Base-by-base conservation (phyloP, 2,329 filamentous ascomycete species). In the Diaporthe caulivora region DNA sequence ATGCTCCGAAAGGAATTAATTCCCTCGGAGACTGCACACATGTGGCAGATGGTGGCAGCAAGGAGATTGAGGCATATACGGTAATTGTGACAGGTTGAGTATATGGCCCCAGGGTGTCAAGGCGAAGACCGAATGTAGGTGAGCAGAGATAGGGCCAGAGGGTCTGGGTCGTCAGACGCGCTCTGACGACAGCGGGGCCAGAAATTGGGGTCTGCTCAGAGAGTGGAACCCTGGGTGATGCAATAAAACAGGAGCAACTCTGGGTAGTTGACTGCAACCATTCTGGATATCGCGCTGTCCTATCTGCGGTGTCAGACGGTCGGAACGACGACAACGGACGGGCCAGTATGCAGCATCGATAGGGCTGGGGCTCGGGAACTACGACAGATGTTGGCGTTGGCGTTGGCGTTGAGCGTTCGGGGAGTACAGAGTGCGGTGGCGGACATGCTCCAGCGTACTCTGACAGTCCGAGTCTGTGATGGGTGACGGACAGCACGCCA, bases 131-230 rank as follows among this genome's bases (percentile, higher is more conserved):
- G 53, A 70, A 40, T 47, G 72, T 31, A 58, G 31, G 53, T 74
- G 34, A 62, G 57, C 53, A 73, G 67, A 71, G 55, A 40, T 58
- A 17, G 21, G 40, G 26, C 21, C 72, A 26, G 47, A 62, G 44
- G 64, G 57, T 42, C 40, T 42, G 34, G 11, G 34, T 44, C n/a
- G 54, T 21, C 55, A 62, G 72, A 71, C 53, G 40, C 69, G 68
- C 70, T 67, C 68, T 74, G 68, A 74, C 72, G 72, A 67, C 72
- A 74, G 72, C 72, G 72, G 72, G 49, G 72, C 53, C 51, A 60
- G 42, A 71, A 60, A 74, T 26, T 58, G 72, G 72, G 54, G 68
- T 54, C 31, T 47, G 29, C 44, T 24, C n/a, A 34, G 15, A 67
- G 37, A 37, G 72, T 71, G 72, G 72, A 70, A n/a, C 54, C 69